Base-by-base conservation (phyloP, 2,329 filamentous ascomycete genomes). In the Scedosporium aurantiacum region DNA sequence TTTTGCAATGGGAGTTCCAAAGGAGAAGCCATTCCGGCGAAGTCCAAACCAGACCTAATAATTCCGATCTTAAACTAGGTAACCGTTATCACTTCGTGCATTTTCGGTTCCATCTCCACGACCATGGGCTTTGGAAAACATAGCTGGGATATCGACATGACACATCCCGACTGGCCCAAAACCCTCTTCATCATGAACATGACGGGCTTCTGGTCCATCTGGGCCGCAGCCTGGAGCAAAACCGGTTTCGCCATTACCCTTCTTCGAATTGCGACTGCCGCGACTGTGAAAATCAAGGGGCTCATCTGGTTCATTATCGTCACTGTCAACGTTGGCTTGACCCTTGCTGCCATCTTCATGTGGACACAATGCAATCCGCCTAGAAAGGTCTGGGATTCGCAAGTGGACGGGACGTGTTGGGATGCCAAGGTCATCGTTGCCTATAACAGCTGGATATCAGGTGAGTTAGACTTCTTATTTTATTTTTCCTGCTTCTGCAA, bases 191-290 rank as follows among this genome's bases (percentile, higher is more conserved):
- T 66, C 23, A 68, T 67, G 18, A 69, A 70, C 37, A 59, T 71
- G 5, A 65, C 66, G 4, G 69, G 67, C 2, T 61, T 66, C 4
- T 71, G 71, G 52, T 71, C 70, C 12, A 69, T 74, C n/a, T 64
- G 70, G 14, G 69, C 72, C 1, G 72, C 72, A 3, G 68, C 71
- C 0, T 68, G 67, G 61, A 74, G 71, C 62, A 76, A 76, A 62
- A 72, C 73, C 0, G 73, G 73, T 0, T 73, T 76, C 61, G 72
- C 71, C 12, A 66, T 74, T 16, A 74, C 72, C 0, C 63, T 74
- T 2, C 66, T 74, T n/a, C 68, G 72, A 2, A 66, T 74, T 28
- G 64, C 67, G 3, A 32, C 59, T 5, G 50, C 50, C 23, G 50
- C 50, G 3, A 45, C 59, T 63, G 69, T 70, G 62, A 67, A 67